A percentile compares a stretch with the other conserved stretches of the same genome.
Conservation (phyloP, 192 early-diverging fungal genomes). For the Coemansia sp. region DNA sequence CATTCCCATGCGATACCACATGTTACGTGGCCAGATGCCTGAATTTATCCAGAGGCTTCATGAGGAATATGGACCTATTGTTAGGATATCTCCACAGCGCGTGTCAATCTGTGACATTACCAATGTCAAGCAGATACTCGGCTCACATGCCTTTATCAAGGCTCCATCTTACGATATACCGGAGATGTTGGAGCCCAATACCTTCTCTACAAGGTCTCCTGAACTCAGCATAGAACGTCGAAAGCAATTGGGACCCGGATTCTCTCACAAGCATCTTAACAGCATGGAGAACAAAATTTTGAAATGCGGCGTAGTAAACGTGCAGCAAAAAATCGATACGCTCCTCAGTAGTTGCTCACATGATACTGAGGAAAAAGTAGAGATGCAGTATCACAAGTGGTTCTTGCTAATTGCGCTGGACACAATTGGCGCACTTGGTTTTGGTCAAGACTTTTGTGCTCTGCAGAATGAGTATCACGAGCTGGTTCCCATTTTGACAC, state of each 20-base stretch:
- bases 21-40: constrained; percentile 44
- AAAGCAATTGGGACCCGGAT: constrained; percentile 38
- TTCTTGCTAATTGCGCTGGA: constrained; percentile 41
- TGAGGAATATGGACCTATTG: constrained; percentile 26
- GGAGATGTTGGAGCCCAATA: constrained; percentile 20
- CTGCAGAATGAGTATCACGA: constrained; percentile 23
- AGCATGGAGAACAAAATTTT: constrained; percentile 29
- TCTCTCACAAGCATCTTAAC: constrained; percentile 32
- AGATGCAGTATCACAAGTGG: constrained; percentile 28
- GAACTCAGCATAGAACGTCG: constrained; percentile 34
- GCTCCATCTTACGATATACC: constrained; percentile 39
- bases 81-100: constrained; percentile 45
- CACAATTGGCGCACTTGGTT: constrained; percentile 38
- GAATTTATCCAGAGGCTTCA: constrained; percentile 21
- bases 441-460: constrained; percentile 28
- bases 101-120: constrained; percentile 31
- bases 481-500: constrained; percentile 16
- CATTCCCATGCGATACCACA: constrained; percentile 48
- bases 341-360: not conserved
- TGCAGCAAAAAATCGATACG: constrained; percentile 17
- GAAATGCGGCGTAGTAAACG: constrained; percentile 12
- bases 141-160: constrained; percentile 32
- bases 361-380: not conserved
- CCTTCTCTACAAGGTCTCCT: constrained; percentile 36
- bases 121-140: constrained; percentile 28